Evolutionary conservation across 2,329 filamentous ascomycete species (phyloP).

Genomic region (Fonsecaea multimorphosa): DNA sequence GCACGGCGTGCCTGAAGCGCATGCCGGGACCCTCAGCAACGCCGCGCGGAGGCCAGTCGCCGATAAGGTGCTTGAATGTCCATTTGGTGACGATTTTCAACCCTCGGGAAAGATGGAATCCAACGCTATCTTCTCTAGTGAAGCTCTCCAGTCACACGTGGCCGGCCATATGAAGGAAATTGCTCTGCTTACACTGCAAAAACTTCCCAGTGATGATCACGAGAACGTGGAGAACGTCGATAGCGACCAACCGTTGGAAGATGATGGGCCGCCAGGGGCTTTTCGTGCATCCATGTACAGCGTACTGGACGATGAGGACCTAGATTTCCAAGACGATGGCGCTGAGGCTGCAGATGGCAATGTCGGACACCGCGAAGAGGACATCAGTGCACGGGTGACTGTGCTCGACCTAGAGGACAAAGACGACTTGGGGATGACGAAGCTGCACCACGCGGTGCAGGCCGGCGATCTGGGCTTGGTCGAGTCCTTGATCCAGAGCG

Average conservation of each 20-base stretch:
- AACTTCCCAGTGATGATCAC: slow-evolving; percentile 41
- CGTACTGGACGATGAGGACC: slow-evolving; percentile 41
- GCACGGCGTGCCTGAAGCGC: slow-evolving; percentile 10
- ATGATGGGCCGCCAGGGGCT: slow-evolving; percentile 33
- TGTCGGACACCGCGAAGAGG: slow-evolving; percentile 28
- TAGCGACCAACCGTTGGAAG: slow-evolving; percentile 40
- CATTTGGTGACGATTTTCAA: slow-evolving; percentile 14
- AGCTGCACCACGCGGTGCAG: slow-evolving; percentile 38
- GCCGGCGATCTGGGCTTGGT: slow-evolving; percentile 33
- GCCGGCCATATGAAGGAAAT: slow-evolving; percentile 44
- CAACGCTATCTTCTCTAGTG: slow-evolving; percentile 10
- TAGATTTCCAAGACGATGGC: slow-evolving; percentile 36
- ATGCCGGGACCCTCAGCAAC: slow-evolving; percentile 6
- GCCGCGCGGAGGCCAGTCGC: slow-evolving; percentile 4
- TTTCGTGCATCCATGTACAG: slow-evolving; percentile 44
- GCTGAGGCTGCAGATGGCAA: slow-evolving; percentile 25
- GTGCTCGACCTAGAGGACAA: slow-evolving; percentile 37
- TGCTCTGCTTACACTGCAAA: slow-evolving; percentile 44
- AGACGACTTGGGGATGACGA: slow-evolving; percentile 37
- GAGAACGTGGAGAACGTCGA: slow-evolving; percentile 38
- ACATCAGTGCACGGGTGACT: slow-evolving; percentile 13
- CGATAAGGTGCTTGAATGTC: slow-evolving; percentile 14
- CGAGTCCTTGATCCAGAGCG: slow-evolving; percentile 37
- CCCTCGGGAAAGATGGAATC: slow-evolving; percentile 1
- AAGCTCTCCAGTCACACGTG: slow-evolving; percentile 37